Evolutionary conservation across 1,284 basidiomycete genomes (phyloP).

Genomic region (Trichosporon ovoides): DNA sequence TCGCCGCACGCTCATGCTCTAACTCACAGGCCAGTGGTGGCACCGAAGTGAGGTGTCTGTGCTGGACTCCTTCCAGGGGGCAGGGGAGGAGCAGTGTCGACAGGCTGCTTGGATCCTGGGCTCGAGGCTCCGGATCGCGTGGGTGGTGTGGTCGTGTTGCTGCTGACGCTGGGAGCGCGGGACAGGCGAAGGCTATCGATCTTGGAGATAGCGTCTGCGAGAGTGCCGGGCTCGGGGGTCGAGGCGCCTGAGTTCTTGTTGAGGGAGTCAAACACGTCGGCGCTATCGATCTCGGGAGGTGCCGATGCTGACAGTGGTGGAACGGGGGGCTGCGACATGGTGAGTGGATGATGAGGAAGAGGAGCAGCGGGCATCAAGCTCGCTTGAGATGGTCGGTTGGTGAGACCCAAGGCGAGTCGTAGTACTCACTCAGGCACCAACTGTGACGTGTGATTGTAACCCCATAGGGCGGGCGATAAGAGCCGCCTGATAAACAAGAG

Average conservation of each 20-base stretch:
- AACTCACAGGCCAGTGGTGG: conserved; percentile 43
- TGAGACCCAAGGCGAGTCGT: background rate
- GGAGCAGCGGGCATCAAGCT: too few relatives aligned
- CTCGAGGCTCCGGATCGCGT: conserved; percentile 32
- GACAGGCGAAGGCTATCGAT: conserved; percentile 39
- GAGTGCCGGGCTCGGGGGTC: conserved; percentile 26
- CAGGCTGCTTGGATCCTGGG: conserved; percentile 15
- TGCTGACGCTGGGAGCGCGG: conserved; percentile 24
- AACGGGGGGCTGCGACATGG: conserved; percentile 32
- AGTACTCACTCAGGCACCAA: background rate
- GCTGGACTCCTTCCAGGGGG: conserved; percentile 27
- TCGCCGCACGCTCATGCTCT: background rate
- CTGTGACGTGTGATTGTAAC: background rate
- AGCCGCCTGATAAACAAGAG: too few relatives aligned
- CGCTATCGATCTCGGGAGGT: background rate
- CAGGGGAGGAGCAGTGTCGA: background rate
- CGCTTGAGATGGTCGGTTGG: background rate
- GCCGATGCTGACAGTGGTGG: conserved; percentile 4
- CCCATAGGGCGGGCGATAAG: background rate
- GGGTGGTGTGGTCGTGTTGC: conserved; percentile 23
- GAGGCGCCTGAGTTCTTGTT: conserved; percentile 9
- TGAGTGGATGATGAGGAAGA: conserved; percentile 1
- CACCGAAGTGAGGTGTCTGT: conserved; percentile 49
- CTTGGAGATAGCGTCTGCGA: conserved; percentile 45
- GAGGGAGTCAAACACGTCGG: background rate